phyloP scores from a whole-genome alignment of 352 stramenopile species.

The Phytophthora constricta region DNA sequence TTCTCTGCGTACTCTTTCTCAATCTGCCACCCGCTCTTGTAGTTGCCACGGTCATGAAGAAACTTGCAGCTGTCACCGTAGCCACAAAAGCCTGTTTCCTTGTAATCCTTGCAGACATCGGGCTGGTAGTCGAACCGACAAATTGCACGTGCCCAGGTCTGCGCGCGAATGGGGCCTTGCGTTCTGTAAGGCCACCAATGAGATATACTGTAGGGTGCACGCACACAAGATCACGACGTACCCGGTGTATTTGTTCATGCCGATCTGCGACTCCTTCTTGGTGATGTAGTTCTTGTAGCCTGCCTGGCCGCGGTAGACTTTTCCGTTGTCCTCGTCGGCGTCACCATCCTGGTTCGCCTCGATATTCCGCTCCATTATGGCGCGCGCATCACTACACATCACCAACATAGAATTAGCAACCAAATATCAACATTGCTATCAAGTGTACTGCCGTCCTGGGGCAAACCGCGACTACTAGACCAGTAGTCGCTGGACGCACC shows the following conservation, averaged over 20 bases:
- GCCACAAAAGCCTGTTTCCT: constrained; percentile 99
- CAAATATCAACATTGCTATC: no score
- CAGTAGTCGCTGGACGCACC: constrained; percentile 38
- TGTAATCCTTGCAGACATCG: constrained; percentile 99
- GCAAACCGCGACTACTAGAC: no score
- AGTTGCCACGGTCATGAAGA: constrained; percentile 98
- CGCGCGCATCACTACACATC: constrained; percentile 67
- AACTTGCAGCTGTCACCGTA: constrained; percentile 98
- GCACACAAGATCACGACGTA: constrained; percentile 26
- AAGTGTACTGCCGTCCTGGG: no score
- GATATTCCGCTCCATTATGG: constrained; percentile 82
- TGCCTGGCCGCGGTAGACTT: constrained; percentile 84
- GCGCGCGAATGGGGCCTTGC: constrained; percentile 94
- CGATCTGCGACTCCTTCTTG: constrained; percentile 88
- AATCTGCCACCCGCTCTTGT: constrained; percentile 98
- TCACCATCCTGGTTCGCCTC: constrained; percentile 75
- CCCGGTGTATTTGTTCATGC: constrained; percentile 92
- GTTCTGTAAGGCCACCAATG: constrained; percentile 54
- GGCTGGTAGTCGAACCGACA: constrained; percentile 97
- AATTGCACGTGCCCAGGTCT: constrained; percentile 95
- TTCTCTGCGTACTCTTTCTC: constrained; percentile 95
- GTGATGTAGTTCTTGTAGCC: constrained; percentile 90
- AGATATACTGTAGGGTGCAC: not conserved
- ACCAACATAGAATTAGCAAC: constrained; percentile 1
- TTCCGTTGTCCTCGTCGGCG: constrained; percentile 70